phyloP scores from a whole-genome alignment of 331 rosid species.

The Quercus tomentella region DNA sequence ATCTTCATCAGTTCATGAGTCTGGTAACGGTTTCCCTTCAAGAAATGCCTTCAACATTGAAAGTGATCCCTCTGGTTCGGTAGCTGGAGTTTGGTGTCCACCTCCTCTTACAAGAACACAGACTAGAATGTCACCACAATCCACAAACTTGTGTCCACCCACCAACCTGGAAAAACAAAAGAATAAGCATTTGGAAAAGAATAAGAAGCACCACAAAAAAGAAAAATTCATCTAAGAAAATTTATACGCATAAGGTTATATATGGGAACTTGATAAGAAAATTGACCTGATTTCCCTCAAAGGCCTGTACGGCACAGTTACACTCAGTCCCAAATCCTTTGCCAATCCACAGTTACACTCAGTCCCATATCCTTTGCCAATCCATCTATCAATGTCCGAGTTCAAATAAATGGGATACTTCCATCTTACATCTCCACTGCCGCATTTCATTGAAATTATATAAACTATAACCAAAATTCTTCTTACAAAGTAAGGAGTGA shows the following conservation, averaged over 20 bases:
- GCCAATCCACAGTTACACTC: conserved; percentile 2
- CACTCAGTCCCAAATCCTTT: conserved; percentile 5
- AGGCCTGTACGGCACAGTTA: conserved; percentile 28
- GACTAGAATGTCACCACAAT: conserved; percentile 14
- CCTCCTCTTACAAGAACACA: conserved; percentile 40
- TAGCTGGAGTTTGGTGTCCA: conserved; percentile 22
- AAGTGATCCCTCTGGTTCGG: conserved; percentile 30
- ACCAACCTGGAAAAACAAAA: conserved; percentile 16
- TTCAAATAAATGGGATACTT: conserved; percentile 29
- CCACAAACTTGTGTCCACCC: conserved; percentile 43
- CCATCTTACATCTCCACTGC: conserved; percentile 34
- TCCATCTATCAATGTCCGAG: conserved; percentile 11
- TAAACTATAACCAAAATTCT: background rate
- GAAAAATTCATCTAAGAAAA: no score
- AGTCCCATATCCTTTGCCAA: background rate
- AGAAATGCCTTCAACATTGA: conserved; percentile 21
- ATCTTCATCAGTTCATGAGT: background rate
- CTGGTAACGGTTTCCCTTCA: conserved; percentile 19
- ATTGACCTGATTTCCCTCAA: conserved; percentile 27
- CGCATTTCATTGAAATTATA: background rate
- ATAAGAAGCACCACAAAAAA: no score
- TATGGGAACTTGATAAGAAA: background rate
- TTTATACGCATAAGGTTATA: no score
- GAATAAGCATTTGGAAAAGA: no score
- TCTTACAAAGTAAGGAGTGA: no score